phyloP scores from a whole-genome alignment of 257 asterid genomes.

The Salvia miltiorrhiza region DNA sequence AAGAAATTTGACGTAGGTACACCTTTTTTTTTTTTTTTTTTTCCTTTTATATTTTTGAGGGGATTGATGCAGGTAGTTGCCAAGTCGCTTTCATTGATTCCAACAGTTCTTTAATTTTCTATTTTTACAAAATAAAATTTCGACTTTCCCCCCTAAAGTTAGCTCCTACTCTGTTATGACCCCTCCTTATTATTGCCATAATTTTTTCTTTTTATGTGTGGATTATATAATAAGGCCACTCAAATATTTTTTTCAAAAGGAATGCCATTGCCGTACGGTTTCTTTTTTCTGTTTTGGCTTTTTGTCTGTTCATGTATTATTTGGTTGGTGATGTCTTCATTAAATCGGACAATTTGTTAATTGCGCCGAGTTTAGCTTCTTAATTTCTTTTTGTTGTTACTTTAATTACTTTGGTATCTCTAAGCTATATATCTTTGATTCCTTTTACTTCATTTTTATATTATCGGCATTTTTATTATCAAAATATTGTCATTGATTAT shows the following conservation, averaged over 20 bases:
- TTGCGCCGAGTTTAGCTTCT: not conserved
- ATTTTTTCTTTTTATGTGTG: not conserved
- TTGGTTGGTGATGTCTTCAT: constrained; percentile 15
- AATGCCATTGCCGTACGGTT: constrained; percentile 18
- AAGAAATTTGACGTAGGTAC: not conserved
- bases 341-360: constrained; percentile 20
- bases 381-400: too few relatives aligned
- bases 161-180: not conserved
- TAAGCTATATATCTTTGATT: too few relatives aligned
- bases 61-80: constrained; percentile 15
- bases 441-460: too few relatives aligned
- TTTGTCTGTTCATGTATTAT: constrained; percentile 4
- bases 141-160: not conserved
- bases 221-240: constrained; percentile 12
- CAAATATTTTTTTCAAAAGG: constrained; percentile 8
- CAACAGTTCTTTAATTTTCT: not conserved
- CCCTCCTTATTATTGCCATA: not conserved
- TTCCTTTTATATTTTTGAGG: not conserved
- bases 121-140: not conserved
- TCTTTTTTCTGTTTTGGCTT: constrained; percentile 11
- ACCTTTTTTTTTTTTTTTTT: not conserved
- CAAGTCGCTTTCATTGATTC: constrained; percentile 18
- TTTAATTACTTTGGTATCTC: too few relatives aligned
- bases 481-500: too few relatives aligned
- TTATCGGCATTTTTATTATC: too few relatives aligned